These are phyloP conservation scores for Cladosporium sp. DNA, from an alignment of 2,329 filamentous ascomycete genomes.

Conservation along the genomic window DNA sequence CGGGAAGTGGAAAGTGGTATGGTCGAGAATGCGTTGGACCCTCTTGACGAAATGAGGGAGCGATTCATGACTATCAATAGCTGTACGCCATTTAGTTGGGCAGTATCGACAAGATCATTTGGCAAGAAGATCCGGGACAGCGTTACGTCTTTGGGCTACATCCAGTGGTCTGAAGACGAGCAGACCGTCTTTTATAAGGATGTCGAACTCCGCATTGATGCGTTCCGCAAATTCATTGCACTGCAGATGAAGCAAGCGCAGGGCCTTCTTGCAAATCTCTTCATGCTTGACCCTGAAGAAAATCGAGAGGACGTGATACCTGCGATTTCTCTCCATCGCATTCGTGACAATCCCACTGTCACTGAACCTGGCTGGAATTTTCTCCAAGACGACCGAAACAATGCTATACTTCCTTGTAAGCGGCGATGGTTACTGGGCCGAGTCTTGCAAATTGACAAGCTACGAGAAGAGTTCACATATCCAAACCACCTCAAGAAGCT, in stretches of 20 bases:
- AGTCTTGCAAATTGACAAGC: too few species aligned
- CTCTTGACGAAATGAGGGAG: conserved; percentile 1
- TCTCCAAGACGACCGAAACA: conserved; percentile 6
- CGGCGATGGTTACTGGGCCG: too few species aligned
- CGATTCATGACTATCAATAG: conserved; percentile 3
- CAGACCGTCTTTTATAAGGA: neutral
- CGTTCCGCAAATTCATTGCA: neutral
- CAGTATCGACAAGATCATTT: conserved; percentile 1
- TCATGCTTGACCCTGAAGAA: neutral
- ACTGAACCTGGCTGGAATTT: neutral
- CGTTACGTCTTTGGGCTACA: conserved; percentile 1
- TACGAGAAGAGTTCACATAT: too few species aligned
- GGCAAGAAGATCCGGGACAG: conserved; percentile 1
- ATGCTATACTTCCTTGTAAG: too few species aligned
- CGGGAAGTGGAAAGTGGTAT: neutral
- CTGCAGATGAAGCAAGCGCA: neutral
- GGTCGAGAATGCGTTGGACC: neutral
- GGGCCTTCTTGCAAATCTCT: neutral
- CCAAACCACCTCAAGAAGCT: too few species aligned
- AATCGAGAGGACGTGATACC: neutral
- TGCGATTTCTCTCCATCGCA: neutral
- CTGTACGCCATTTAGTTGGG: conserved; percentile 2
- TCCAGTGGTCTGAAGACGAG: neutral
- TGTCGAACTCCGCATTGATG: neutral
- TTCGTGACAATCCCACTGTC: neutral